These are phyloP conservation scores for Candida stauntonica DNA, from an alignment of 805 yeast genomes.

Conservation along the genomic window DNA sequence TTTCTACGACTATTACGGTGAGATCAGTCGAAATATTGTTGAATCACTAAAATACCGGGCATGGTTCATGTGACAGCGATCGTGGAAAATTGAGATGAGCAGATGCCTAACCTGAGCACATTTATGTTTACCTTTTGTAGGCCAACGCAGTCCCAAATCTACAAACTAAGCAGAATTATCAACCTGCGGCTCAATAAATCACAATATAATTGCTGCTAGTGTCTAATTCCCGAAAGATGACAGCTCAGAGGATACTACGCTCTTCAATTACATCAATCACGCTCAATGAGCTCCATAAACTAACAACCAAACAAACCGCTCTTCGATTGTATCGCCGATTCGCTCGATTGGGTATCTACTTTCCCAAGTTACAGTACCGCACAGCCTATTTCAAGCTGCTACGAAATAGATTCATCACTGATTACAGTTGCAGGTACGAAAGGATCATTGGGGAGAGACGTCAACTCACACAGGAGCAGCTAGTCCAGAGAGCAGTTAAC, in stretches of 20 bases:
- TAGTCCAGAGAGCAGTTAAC: conserved; percentile 7
- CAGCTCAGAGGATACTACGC: not conserved
- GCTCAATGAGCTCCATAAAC: not conserved
- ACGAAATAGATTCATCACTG: conserved; percentile 3
- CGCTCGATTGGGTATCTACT: conserved; percentile 2
- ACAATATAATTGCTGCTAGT: too few species aligned
- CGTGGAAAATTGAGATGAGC: too few species aligned
- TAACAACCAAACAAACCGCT: not conserved
- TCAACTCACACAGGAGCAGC: not conserved
- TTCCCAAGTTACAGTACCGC: conserved; percentile 1
- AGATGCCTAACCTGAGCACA: too few species aligned
- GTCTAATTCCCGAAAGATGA: too few species aligned
- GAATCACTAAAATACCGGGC: too few species aligned
- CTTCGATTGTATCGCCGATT: conserved; percentile 4
- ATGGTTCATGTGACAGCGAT: too few species aligned
- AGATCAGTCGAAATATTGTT: too few species aligned
- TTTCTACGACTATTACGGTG: too few species aligned
- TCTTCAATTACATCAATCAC: not conserved
- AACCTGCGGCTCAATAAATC: too few species aligned
- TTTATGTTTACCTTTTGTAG: too few species aligned
- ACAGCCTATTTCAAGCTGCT: not conserved
- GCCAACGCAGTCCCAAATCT: too few species aligned
- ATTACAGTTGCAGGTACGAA: conserved; percentile 4
- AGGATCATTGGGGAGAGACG: not conserved
- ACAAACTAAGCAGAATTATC: too few species aligned